Evolutionary conservation across 345 rosid genomes (phyloP).

Genomic region (Populus ilicifolia): DNA sequence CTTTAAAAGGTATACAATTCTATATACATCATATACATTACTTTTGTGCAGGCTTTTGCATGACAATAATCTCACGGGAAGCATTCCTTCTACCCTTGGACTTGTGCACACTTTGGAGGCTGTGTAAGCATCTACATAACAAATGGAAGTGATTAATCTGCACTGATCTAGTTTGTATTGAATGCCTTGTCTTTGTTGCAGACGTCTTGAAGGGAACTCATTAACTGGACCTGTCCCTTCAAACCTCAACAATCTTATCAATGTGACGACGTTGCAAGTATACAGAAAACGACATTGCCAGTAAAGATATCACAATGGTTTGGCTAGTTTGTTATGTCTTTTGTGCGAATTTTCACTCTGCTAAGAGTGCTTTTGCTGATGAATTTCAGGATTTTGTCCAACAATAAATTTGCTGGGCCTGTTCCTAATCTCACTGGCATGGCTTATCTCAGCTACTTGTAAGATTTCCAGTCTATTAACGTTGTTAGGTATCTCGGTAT

Average conservation of each 20-base stretch:
- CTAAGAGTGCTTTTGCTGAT: background rate
- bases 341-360: background rate
- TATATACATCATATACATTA: no score
- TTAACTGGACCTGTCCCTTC: conserved; percentile 51
- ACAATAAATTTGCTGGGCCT: conserved; percentile 51
- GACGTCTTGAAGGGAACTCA: conserved; percentile 71
- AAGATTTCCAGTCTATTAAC: conserved; percentile 37
- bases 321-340: background rate
- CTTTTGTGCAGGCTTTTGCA: conserved; percentile 59
- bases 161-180: background rate
- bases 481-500: background rate
- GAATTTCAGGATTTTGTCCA: conserved; percentile 61
- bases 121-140: conserved; percentile 52
- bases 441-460: conserved; percentile 56
- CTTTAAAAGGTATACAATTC: no score
- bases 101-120: conserved; percentile 50
- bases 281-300: background rate
- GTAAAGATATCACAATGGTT: background rate
- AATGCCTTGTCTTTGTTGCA: conserved; percentile 26
- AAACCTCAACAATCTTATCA: conserved; percentile 55
- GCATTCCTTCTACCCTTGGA: conserved; percentile 59
- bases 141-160: background rate
- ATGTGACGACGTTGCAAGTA: conserved; percentile 60
- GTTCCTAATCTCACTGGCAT: conserved; percentile 59
- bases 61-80: conserved; percentile 53